Evolutionary conservation across 225 moss, liverwort and hornwort species (phyloP), one percentile per base, ranked within the genome.

Genomic region (Asterella californica): DNA sequence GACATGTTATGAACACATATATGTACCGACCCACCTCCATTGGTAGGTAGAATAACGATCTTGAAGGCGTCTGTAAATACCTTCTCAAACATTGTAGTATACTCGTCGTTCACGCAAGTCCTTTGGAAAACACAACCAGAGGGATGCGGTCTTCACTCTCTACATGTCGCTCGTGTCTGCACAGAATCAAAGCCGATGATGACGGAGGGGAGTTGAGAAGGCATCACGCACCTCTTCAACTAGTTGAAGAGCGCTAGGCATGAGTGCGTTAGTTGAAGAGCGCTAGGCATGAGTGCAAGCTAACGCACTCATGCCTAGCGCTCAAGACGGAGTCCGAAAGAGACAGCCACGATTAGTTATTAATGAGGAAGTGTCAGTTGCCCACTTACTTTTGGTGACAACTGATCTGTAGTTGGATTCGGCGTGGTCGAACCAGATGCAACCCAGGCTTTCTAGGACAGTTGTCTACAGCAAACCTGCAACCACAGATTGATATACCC

Each of bases 61-160:
- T 33, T 38, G 30, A 9, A 57, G 67, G 36, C 0, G 10, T 8
- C 72, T 0, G 2, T 37, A 29, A 9, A 42, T 82, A 96, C 96
- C 96, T 97, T 97, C 83, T 97, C 94, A 83, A 97, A 97, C 96
- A 97, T 94, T 54, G 94, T 94, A 33, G 91, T 90, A 66, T 93
- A 97, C 76, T 97, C 94, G 80, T 97, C 94, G 88, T 97, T 97
- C 65, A 97, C 96, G 79, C 96, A 97, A 34, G 96, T 97, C 96
- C 96, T 80, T 97, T 94, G 1, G 96, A 94, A 52, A 97, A 97
- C 33, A 94, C 91, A 68, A 97, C 85, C 62, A 97, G 87, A n/a
- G 96, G 96, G 84, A 92, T 93, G 80, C 91, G 81, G n/a, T 91
- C 84, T 21, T 90, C 86, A 79, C 87, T 84, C 79, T 89, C 90